phyloP scores from a whole-genome alignment of 768 basidiomycete species.

The Naematelia aurantialba region DNA sequence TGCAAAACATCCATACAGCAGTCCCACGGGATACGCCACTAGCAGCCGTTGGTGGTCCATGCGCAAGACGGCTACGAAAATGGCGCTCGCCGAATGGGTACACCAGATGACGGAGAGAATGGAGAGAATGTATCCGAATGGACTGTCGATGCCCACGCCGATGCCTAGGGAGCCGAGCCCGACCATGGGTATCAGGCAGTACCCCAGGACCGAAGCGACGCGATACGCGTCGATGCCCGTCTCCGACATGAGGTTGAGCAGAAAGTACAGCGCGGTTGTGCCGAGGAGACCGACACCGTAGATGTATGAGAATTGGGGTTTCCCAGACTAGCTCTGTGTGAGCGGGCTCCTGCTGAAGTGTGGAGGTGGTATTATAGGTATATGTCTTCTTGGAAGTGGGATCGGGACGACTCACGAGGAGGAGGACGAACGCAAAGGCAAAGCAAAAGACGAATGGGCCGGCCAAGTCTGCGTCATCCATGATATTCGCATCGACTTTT shows the following conservation, averaged over 20 bases:
- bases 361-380: not conserved
- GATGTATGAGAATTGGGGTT: conserved; percentile 97
- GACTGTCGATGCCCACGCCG: conserved; percentile 74
- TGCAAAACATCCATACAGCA: conserved; percentile 92
- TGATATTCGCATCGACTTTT: conserved; percentile 80
- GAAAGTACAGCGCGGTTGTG: conserved; percentile 81
- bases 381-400: conserved; percentile 3
- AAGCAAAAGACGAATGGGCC: conserved; percentile 94
- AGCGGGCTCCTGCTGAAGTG: too few species aligned
- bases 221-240: conserved; percentile 92
- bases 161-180: conserved; percentile 86
- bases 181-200: conserved; percentile 95
- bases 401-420: conserved; percentile 65
- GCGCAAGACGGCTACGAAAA: conserved; percentile 89
- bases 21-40: conserved; percentile 91
- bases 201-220: conserved; percentile 84
- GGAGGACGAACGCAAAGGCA: conserved; percentile 85
- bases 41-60: conserved; percentile 94
- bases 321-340: conserved; percentile 69
- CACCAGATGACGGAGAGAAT: conserved; percentile 87
- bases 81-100: conserved; percentile 90
- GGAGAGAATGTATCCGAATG: conserved; percentile 79
- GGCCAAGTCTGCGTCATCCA: conserved; percentile 98
- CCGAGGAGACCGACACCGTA: conserved; percentile 97
- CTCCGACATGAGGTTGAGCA: conserved; percentile 96